A percentile compares a stretch with the other conserved stretches of the same genome.
Evolutionary conservation across 228 moss, liverwort and hornwort species (phyloP).

Genomic region (Sphagnum fallax): DNA sequence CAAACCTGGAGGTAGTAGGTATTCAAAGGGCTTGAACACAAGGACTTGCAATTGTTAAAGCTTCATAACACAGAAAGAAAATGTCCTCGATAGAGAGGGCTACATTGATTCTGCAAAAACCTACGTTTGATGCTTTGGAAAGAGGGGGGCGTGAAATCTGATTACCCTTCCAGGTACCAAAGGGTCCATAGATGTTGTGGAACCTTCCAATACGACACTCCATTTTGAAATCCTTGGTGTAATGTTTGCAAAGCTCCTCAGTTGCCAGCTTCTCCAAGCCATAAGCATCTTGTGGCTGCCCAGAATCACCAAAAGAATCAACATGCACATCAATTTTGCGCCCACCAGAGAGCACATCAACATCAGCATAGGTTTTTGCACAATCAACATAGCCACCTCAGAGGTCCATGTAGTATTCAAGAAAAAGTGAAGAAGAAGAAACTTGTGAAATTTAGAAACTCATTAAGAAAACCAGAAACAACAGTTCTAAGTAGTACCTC

Average conservation of each 20-base stretch:
- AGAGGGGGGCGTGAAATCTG: background rate
- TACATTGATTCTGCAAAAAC: no score
- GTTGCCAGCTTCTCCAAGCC: constrained; percentile 40
- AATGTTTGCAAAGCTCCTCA: constrained; percentile 48
- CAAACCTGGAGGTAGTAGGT: no score
- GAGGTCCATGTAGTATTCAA: no score
- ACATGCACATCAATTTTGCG: background rate
- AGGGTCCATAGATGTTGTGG: constrained; percentile 52
- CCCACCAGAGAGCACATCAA: background rate
- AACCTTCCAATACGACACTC: constrained; percentile 37
- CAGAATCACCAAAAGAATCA: background rate
- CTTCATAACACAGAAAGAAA: background rate
- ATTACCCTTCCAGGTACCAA: constrained; percentile 50
- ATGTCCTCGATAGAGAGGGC: background rate
- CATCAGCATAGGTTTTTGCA: background rate
- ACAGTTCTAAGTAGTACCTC: constrained; percentile 14
- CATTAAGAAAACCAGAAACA: no score
- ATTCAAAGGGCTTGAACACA: background rate
- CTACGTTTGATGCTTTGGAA: no score
- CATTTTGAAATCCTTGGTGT: constrained; percentile 50
- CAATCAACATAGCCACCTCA: no score
- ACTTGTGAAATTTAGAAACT: background rate
- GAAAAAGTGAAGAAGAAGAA: background rate
- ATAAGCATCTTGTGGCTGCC: constrained; percentile 49
- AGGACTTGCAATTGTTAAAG: background rate